phyloP scores from a whole-genome alignment of 352 stramenopile genomes.

The Pythium coloratum region DNA sequence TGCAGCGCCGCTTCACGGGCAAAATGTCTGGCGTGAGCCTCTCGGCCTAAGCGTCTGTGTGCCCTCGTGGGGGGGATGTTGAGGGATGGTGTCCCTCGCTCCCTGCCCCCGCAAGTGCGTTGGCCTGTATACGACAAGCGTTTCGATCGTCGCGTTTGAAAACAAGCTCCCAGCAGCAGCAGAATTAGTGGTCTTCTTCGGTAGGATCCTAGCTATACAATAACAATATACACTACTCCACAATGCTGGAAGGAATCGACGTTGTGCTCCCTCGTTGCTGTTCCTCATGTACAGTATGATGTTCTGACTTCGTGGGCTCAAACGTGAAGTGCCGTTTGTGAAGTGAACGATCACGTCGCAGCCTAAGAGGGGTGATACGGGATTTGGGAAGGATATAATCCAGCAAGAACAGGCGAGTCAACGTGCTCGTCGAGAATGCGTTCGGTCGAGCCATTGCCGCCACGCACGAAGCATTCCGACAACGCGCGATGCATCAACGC shows the following conservation, averaged over 20 bases:
- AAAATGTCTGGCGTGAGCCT: conserved; percentile 78
- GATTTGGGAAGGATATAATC: too few relatives aligned
- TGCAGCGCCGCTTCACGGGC: conserved; percentile 80
- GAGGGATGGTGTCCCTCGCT: neutral
- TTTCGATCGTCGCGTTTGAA: conserved; percentile 1
- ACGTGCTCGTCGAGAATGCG: too few relatives aligned
- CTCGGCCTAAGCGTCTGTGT: conserved; percentile 32
- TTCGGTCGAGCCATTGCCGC: too few relatives aligned
- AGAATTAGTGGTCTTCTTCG: neutral
- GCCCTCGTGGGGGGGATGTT: neutral
- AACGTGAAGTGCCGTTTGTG: too few relatives aligned
- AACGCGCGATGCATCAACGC: too few relatives aligned
- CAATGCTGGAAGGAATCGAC: neutral
- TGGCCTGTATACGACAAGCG: neutral
- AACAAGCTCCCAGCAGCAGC: neutral
- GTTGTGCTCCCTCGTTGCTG: too few relatives aligned
- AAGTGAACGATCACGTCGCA: too few relatives aligned
- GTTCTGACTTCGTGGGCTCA: too few relatives aligned
- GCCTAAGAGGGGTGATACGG: too few relatives aligned
- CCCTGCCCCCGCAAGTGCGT: neutral
- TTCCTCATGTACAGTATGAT: too few relatives aligned
- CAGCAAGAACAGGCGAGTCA: too few relatives aligned
- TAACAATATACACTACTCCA: neutral
- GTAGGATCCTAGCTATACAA: neutral
- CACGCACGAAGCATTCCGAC: too few relatives aligned